These are phyloP conservation scores for Sphagnum fallax DNA, from an alignment of 228 moss, liverwort and hornwort genomes.

Conservation along the genomic window DNA sequence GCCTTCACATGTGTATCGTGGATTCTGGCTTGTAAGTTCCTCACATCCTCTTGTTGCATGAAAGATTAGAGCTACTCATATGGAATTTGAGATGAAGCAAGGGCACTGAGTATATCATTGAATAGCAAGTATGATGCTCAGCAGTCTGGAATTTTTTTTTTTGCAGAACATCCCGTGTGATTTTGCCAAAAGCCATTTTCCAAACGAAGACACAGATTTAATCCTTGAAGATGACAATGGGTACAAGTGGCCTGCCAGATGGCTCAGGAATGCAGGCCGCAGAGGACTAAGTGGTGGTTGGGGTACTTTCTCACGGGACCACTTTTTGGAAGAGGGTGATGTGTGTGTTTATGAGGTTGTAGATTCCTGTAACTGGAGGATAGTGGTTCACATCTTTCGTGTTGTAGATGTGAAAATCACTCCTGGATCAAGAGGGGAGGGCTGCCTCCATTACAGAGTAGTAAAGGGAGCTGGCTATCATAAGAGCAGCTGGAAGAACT, in stretches of 20 bases:
- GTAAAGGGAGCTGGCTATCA: conserved; percentile 17
- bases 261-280: conserved; percentile 7
- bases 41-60: not conserved
- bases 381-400: conserved; percentile 34
- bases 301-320: conserved; percentile 17
- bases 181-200: conserved; percentile 26
- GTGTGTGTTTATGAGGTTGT: conserved; percentile 27
- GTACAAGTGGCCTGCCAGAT: conserved; percentile 26
- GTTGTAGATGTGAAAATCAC: conserved; percentile 14
- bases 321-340: conserved; percentile 19
- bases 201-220: conserved; percentile 8
- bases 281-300: conserved; percentile 19
- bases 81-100: not conserved
- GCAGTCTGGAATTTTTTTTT: not conserved
- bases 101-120: not conserved
- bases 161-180: conserved; percentile 33
- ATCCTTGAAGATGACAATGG: conserved; percentile 21
- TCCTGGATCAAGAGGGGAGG: conserved; percentile 22
- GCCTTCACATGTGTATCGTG: conserved; percentile 26
- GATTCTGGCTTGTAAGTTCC: conserved; percentile 28
- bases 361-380: conserved; percentile 5
- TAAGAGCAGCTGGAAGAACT: not conserved
- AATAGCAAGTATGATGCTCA: not conserved
- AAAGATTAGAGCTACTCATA: not conserved
- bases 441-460: conserved; percentile 35